phyloP scores from a whole-genome alignment of 352 stramenopile species.

The Pythium sukuiense region DNA sequence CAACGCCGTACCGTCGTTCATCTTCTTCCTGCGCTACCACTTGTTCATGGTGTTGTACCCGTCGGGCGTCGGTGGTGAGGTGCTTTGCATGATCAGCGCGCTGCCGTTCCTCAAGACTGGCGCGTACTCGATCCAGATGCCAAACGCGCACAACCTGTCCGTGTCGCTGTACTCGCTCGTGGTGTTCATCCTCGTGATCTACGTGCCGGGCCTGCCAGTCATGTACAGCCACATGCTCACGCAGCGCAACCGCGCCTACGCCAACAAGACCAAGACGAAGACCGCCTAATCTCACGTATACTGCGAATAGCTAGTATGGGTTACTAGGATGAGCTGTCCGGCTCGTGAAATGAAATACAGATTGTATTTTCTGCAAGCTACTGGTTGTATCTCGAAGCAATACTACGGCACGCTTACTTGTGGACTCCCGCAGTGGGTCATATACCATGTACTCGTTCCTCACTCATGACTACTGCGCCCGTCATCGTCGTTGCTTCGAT shows the following conservation, averaged over 20 bases:
- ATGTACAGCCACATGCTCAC: conserved; percentile 89
- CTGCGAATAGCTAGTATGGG: too few species aligned
- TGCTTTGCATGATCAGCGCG: conserved; percentile 70
- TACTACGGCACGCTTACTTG: too few species aligned
- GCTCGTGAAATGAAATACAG: background rate
- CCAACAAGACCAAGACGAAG: conserved; percentile 65
- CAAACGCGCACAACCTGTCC: conserved; percentile 78
- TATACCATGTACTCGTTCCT: too few species aligned
- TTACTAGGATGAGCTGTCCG: background rate
- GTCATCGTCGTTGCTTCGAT: too few species aligned
- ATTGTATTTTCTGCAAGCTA: too few species aligned
- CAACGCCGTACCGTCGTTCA: conserved; percentile 90
- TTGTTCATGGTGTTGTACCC: conserved; percentile 99
- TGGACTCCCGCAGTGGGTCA: too few species aligned
- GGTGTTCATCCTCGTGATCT: conserved; percentile 66
- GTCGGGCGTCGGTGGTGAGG: conserved; percentile 91
- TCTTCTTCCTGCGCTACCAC: conserved; percentile 98
- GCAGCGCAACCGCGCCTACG: conserved; percentile 81
- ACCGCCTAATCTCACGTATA: conserved; percentile 50
- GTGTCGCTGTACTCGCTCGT: conserved; percentile 77
- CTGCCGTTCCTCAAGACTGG: conserved; percentile 53
- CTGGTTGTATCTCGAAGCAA: too few species aligned
- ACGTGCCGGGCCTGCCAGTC: conserved; percentile 74
- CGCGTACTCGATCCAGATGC: conserved; percentile 66
- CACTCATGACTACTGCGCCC: too few species aligned